Percentiles rank a stretch among this genome's conserved stretches.
phyloP scores from a whole-genome alignment of 2,329 filamentous ascomycete genomes.

The Penicillium sp. region DNA sequence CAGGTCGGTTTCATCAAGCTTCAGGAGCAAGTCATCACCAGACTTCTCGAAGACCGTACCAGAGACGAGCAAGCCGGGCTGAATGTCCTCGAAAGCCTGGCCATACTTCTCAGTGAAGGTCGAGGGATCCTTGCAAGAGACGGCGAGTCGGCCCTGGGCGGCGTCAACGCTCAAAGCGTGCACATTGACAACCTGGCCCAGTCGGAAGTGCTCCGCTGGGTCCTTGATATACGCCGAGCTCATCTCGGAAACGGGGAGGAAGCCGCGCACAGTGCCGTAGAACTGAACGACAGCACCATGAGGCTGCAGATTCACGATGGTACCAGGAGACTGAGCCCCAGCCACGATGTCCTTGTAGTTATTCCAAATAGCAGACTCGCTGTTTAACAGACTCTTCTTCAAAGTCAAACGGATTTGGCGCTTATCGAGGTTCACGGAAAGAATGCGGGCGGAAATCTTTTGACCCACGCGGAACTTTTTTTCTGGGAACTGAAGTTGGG shows the following conservation, averaged over 20 bases:
- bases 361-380: conserved; percentile 76
- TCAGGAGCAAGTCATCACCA: conserved; percentile 73
- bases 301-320: conserved; percentile 76
- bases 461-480: conserved; percentile 92
- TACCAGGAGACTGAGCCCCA: conserved; percentile 80
- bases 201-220: conserved; percentile 82
- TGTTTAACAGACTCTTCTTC: conserved; percentile 93
- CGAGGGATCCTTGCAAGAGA: conserved; percentile 90
- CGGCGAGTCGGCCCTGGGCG: conserved; percentile 70
- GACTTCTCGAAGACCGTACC: conserved; percentile 82
- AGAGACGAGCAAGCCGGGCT: conserved; percentile 72
- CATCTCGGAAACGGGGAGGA: conserved; percentile 94
- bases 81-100: conserved; percentile 69
- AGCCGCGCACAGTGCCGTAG: conserved; percentile 80
- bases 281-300: conserved; percentile 90
- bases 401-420: conserved; percentile 82
- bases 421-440: conserved; percentile 75
- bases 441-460: conserved; percentile 79
- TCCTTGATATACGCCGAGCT: conserved; percentile 94
- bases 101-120: conserved; percentile 77
- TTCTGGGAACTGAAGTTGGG: conserved; percentile 85
- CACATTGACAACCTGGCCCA: conserved; percentile 88
- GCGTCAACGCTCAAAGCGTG: conserved; percentile 81
- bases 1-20: conserved; percentile 71
- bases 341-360: conserved; percentile 72